These are phyloP conservation scores for Fusarium burgessii DNA, from an alignment of 2,329 filamentous ascomycete species.

Conservation along the genomic window DNA sequence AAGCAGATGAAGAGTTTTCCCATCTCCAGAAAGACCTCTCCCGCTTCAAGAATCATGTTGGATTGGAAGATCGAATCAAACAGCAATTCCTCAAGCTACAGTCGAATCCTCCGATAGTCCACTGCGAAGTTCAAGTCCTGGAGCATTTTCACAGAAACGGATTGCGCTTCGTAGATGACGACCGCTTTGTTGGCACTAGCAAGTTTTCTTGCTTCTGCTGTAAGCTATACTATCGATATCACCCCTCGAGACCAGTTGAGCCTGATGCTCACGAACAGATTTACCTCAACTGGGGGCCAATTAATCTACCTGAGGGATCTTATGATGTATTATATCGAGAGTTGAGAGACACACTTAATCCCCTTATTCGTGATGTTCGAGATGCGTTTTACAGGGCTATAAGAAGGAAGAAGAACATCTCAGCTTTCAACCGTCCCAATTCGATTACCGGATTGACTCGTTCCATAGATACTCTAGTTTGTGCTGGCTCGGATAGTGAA, in stretches of 20 bases:
- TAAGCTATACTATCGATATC: background rate
- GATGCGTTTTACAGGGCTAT: background rate
- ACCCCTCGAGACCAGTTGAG: background rate
- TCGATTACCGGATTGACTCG: conserved; percentile 1
- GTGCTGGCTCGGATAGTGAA: background rate
- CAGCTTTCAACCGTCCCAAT: background rate
- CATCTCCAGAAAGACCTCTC: background rate
- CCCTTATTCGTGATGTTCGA: background rate
- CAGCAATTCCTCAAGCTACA: background rate
- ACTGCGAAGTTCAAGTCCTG: background rate
- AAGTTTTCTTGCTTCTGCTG: background rate
- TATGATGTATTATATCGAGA: background rate
- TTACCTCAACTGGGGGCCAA: background rate
- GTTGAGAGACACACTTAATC: background rate
- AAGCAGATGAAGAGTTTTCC: background rate
- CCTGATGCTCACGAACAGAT: background rate
- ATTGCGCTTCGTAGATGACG: background rate
- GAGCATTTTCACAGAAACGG: background rate
- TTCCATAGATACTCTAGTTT: background rate
- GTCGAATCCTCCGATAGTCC: background rate
- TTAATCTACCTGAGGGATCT: background rate
- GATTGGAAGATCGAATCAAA: background rate
- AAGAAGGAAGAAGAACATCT: background rate
- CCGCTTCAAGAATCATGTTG: background rate
- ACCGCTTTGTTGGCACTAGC: conserved; percentile 5